Base-by-base conservation (phyloP, 169 alveolate species). In the Plasmodium falciparum region DNA sequence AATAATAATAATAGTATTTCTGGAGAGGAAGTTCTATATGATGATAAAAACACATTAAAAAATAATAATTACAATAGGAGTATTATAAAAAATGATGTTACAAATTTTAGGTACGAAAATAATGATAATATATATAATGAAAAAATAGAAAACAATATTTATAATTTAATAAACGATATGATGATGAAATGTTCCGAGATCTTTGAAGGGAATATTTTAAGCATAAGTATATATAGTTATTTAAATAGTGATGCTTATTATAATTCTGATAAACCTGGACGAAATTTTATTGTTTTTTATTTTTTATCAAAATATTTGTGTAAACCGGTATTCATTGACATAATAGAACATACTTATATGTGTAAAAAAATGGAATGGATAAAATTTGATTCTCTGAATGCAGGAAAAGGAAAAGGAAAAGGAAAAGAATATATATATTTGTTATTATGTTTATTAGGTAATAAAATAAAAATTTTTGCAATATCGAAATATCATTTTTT, bases 321-420 rank as follows among this genome's bases (percentile, higher is more conserved):
- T 45, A 65, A 65, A 12, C 75, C 78, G 6, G 11, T 65, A n/a
- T 70, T 78, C 2, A 3, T 78, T 22, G 78, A 78, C 47, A 78
- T 78, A 2, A 58, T 78, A 17, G 89, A 78, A 52, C 45, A 59
- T 15, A 50, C 13, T n/a, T 33, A 65, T 9, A 52, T 78, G 2
- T 78, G 89, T 24, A 78, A 78, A 71, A 78, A 78, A 52, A 29
- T 54, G n/a, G 75, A 65, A 26, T 78, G 89, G 89, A 24, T 78
- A 50, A 78, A 78, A 45, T 45, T 78, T 20, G 69, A 45, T 50
- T 0, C 20, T 5, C 12, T 11, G 2, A 26, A 11, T 9, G 8
- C 61, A 39, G 45, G 45, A 8, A 24, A 56, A 22, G 3, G 29
- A n/a, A 58, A 74, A 39, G 45, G 45, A 8, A 24, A 56, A 22